Evolutionary conservation across 169 alveolate genomes (phyloP), one percentile per base, ranked within the genome.

Genomic region (Amoebophrya sp.): DNA sequence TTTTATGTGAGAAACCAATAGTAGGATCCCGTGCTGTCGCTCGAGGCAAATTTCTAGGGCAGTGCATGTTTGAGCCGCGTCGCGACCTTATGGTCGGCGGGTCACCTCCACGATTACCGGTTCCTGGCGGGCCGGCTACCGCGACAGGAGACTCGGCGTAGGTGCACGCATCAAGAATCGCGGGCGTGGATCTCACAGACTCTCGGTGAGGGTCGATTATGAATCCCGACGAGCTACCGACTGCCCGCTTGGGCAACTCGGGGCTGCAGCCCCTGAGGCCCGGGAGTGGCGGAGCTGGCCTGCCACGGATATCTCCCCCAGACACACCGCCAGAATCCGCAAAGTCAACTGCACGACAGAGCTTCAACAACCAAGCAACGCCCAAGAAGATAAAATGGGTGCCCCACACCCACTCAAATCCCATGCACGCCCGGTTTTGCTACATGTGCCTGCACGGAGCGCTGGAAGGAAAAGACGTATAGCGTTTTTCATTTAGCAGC

Each of bases 401-500:
- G 39, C 83, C 83, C 7, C 83, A 66, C 83, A 66, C 83, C 32
- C 83, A 66, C 35, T 1, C 83, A 7, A 66, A 66, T 25, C 83
- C 83, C 10, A 66, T 66, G 83, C 83, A 66, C 83, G 83, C 83
- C 32, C 1, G 83, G 83, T 66, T 66, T 25, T 66, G 83, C 83
- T 66, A 66, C 83, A 66, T 66, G 83, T 66, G 83, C 35, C 35
- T 66, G 35, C 83, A 66, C 35, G 83, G 83, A 2, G 83, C 83
- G 35, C 35, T 66, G 35, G 83, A 66, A 25, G 83, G 83, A 25
- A 66, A 66, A 25, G 83, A 66, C 38, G 83, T 66, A 41, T 41
- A 41, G 12, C n/a, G n/a, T n/a, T n/a, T n/a, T n/a, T n/a, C n/a
- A n/a, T n/a, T n/a, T n/a, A n/a, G n/a, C n/a, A n/a, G n/a, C n/a